Evolutionary conservation across 2,329 filamentous ascomycete species (phyloP).

Genomic region (Pseudocercospora pini-densiflorae): DNA sequence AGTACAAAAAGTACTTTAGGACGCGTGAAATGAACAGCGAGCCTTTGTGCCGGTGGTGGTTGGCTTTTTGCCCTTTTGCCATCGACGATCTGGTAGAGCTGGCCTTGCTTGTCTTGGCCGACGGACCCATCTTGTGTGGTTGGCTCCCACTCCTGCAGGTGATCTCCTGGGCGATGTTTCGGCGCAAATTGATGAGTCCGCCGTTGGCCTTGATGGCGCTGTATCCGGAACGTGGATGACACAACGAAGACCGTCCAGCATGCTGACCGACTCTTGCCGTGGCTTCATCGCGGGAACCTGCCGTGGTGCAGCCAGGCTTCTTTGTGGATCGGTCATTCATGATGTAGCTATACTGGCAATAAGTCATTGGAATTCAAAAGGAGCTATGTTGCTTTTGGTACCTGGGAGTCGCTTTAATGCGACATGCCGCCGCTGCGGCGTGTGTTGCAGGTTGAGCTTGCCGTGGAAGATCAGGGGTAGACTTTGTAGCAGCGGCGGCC

Average conservation of each 20-base stretch:
- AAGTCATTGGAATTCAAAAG: no score
- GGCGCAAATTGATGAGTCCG: constrained; percentile 45
- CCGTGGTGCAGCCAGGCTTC: background rate
- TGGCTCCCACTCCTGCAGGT: constrained; percentile 29
- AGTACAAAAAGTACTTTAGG: background rate
- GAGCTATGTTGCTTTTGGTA: no score
- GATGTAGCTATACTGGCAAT: background rate
- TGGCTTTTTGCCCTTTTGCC: constrained; percentile 24
- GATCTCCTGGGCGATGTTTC: constrained; percentile 34
- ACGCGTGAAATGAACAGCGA: background rate
- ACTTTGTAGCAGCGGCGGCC: background rate
- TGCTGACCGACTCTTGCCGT: background rate
- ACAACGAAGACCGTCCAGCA: constrained; percentile 40
- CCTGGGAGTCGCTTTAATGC: background rate
- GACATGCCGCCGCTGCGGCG: background rate
- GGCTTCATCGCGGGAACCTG: background rate
- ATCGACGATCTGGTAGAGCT: constrained; percentile 44
- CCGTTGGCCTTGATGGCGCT: constrained; percentile 44
- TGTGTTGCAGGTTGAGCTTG: background rate
- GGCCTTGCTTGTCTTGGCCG: constrained; percentile 42
- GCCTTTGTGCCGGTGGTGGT: background rate
- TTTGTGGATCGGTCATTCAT: background rate
- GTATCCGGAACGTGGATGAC: constrained; percentile 45
- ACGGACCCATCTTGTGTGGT: constrained; percentile 41
- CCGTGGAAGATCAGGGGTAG: background rate